A percentile compares a stretch with the other conserved stretches of the same genome.
These are phyloP conservation scores for Ceratocystiopsis minuta DNA, from an alignment of 2,329 filamentous ascomycete genomes.

Conservation along the genomic window DNA sequence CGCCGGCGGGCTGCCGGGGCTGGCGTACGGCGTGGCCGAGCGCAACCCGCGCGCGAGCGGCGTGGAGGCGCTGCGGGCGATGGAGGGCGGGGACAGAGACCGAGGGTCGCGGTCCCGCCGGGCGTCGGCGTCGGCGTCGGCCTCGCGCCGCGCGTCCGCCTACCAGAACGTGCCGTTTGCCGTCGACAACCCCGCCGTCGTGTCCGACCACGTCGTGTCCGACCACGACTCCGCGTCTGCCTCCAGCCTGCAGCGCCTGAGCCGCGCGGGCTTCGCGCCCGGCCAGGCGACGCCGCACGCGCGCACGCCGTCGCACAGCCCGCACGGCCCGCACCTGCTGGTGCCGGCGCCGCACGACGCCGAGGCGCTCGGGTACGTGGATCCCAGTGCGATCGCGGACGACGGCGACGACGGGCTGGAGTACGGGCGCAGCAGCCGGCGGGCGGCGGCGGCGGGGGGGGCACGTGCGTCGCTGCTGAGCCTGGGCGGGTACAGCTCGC, in stretches of 20 bases:
- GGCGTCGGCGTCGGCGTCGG: conserved; percentile 7
- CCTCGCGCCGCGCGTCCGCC: conserved; percentile 11
- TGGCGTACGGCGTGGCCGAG: conserved; percentile 48
- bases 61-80: conserved; percentile 36
- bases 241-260: conserved; percentile 19
- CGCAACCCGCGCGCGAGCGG: conserved; percentile 47
- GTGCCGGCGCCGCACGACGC: conserved; percentile 49
- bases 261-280: conserved; percentile 22
- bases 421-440: conserved; percentile 25
- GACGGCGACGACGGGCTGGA: conserved; percentile 74
- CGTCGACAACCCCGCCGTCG: conserved; percentile 6
- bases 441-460: conserved; percentile 7
- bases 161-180: conserved; percentile 11
- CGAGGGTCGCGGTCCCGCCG: conserved; percentile 9
- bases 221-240: conserved; percentile 6
- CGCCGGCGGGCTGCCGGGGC: conserved; percentile 47
- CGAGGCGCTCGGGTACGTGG: conserved; percentile 38
- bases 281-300: too few species aligned
- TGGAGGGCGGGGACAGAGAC: conserved; percentile 3
- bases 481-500: too few species aligned
- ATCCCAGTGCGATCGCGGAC: conserved; percentile 67
- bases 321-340: conserved; percentile 28
- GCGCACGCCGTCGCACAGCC: conserved; percentile 18
- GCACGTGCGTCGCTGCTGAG: too few species aligned
- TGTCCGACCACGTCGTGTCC: conserved; percentile 5